Evolutionary conservation across 2,329 filamentous ascomycete species (phyloP), one percentile per base, ranked within the genome.

Genomic region (Talaromyces sp.): DNA sequence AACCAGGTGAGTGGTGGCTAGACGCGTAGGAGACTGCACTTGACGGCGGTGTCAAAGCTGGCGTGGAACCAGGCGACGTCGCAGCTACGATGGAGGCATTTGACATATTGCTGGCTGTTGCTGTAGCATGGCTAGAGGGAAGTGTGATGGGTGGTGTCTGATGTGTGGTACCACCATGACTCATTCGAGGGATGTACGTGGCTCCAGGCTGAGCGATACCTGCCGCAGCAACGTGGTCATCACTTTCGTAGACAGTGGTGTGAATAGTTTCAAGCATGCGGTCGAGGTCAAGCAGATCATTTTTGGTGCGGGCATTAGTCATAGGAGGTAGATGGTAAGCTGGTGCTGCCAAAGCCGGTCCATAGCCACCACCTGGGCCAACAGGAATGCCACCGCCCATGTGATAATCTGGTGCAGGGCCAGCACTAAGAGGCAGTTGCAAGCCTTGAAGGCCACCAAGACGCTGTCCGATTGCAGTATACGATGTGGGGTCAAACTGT

Each of bases 231-330:
- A 92, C 89, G 60, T 93, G 89, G 72, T 89, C 91, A 64, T 93
- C 89, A 77, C 90, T 96, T 80, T 98, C 95, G 76, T 98, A 98
- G 58, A 98, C 92, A 54, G 94, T 97, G 69, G 90, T 89, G 80
- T 97, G 93, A 84, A 98, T 94, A 80, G 97, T 92, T 80, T 97
- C 93, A 64, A 99, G 86, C 77, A 98, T 91, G 74, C 93, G 91
- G 77, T 98, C 95, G 73, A 98, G 93, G 76, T 96, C 93, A 76
- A 96, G 83, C 51, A 99, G 84, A 76, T 99, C 95, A 76, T 88
- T 93, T 85, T 98, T 97, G 58, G 93, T 97, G 74, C 94, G 89
- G 64, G 96, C 85, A 72, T 93, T 96, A 58, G 89, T 88, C 83
- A 96, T 92, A 10, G 93, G 88, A 63, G 95, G 92, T 66, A 97